phyloP scores from a whole-genome alignment of 2,329 filamentous ascomycete genomes.

The Dactylellina sp. region DNA sequence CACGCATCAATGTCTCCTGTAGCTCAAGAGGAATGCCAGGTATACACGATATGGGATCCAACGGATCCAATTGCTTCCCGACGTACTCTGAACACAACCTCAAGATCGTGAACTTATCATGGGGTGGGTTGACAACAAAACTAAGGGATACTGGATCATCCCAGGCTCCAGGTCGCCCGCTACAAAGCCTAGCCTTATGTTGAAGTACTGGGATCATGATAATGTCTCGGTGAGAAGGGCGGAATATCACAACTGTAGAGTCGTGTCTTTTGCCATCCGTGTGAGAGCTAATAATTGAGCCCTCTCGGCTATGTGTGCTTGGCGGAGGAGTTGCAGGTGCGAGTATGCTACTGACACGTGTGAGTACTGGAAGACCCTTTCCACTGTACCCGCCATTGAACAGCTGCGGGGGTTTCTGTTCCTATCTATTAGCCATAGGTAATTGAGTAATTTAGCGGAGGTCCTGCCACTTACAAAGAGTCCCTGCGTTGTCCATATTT shows the following conservation, averaged over 20 bases:
- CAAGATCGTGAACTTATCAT: constrained; percentile 42
- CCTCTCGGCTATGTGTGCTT: constrained; percentile 16
- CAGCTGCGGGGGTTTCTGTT: constrained; percentile 22
- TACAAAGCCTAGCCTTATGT: constrained; percentile 25
- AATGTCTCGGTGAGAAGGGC: constrained; percentile 38
- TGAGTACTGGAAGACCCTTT: constrained; percentile 18
- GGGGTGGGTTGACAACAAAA: constrained; percentile 40
- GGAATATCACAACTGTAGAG: constrained; percentile 35
- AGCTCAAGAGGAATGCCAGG: constrained; percentile 38
- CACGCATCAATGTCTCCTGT: constrained; percentile 24
- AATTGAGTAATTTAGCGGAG: background rate
- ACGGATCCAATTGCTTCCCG: constrained; percentile 1
- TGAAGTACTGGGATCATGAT: constrained; percentile 36
- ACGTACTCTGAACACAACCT: constrained; percentile 16
- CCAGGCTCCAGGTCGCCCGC: constrained; percentile 27
- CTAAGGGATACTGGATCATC: constrained; percentile 26
- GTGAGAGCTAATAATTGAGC: constrained; percentile 19
- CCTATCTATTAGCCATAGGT: background rate
- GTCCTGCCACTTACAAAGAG: constrained; percentile 21
- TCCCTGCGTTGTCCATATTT: constrained; percentile 40
- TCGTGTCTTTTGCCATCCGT: constrained; percentile 28
- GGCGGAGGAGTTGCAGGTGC: constrained; percentile 12
- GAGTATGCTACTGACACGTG: constrained; percentile 13
- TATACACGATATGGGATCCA: constrained; percentile 27
- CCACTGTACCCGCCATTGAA: constrained; percentile 16